Percentiles rank a stretch among this genome's conserved stretches.
Evolutionary conservation across 169 alveolate genomes (phyloP).

Genomic region (Plasmodium gaboni): DNA sequence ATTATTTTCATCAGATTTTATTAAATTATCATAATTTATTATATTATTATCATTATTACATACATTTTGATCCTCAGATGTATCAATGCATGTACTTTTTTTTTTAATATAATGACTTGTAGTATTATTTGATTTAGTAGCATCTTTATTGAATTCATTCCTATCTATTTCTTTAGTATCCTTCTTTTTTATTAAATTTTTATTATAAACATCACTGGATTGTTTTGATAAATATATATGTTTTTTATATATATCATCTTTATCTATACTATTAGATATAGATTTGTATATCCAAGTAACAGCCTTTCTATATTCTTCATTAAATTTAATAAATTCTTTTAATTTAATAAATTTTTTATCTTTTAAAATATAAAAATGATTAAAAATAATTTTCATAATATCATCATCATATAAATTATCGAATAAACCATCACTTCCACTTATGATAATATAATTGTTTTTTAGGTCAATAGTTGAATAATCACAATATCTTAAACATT

Average conservation of each 20-base stretch:
- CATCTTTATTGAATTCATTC: too few relatives aligned
- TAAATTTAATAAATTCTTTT: slow-evolving; percentile 20
- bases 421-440: slow-evolving; percentile 75
- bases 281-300: background rate
- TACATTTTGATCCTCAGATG: too few relatives aligned
- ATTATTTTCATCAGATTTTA: too few relatives aligned
- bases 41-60: too few relatives aligned
- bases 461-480: slow-evolving; percentile 33
- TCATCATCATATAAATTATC: slow-evolving; percentile 76
- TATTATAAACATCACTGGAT: too few relatives aligned
- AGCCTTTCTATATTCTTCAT: slow-evolving; percentile 19
- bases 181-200: background rate
- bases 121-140: too few relatives aligned
- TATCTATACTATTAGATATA: background rate
- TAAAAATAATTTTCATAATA: slow-evolving; percentile 49
- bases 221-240: too few relatives aligned
- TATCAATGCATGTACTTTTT: too few relatives aligned
- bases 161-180: background rate
- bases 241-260: background rate
- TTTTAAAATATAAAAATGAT: slow-evolving; percentile 49
- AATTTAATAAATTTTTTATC: slow-evolving; percentile 39
- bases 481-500: slow-evolving; percentile 65
- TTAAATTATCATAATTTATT: too few relatives aligned
- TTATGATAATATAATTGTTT: slow-evolving; percentile 46
- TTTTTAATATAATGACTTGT: too few relatives aligned